Conservation (phyloP, 208 protist genomes). For the Trypanosoma platydactyli region DNA sequence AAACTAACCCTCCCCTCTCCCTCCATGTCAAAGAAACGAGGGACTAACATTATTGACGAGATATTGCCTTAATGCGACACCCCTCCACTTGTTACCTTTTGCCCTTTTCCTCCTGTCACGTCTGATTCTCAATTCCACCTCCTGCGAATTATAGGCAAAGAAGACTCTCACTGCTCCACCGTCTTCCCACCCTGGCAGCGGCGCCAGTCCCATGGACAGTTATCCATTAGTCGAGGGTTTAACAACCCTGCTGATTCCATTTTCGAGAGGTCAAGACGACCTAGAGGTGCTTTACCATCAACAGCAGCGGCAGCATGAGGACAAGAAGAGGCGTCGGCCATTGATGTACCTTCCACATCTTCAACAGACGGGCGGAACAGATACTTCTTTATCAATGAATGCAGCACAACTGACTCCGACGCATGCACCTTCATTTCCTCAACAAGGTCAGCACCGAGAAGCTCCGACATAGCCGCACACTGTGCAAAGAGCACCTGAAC, state of each 20-base stretch:
- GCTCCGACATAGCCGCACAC: conserved; percentile 65
- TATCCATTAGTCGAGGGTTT: conserved; percentile 49
- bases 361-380: neutral
- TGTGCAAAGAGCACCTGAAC: conserved; percentile 71
- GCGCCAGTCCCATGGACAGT: conserved; percentile 59
- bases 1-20: too few relatives aligned
- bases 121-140: neutral
- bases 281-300: neutral
- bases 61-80: too few relatives aligned
- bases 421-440: conserved; percentile 17
- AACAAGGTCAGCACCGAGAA: conserved; percentile 47
- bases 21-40: too few relatives aligned
- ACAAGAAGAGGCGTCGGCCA: conserved; percentile 8
- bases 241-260: conserved; percentile 70
- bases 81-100: conserved; percentile 10
- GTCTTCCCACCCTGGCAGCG: conserved; percentile 9
- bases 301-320: conserved; percentile 16
- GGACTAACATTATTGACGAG: too few relatives aligned
- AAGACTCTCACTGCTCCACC: neutral
- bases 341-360: too few relatives aligned
- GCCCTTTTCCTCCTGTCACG: conserved; percentile 19
- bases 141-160: too few relatives aligned
- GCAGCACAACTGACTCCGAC: conserved; percentile 28
- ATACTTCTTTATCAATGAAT: conserved; percentile 12
- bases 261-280: conserved; percentile 47